Base-by-base conservation (phyloP, 225 moss, liverwort and hornwort genomes). In the Rhytidiadelphus loreus region DNA sequence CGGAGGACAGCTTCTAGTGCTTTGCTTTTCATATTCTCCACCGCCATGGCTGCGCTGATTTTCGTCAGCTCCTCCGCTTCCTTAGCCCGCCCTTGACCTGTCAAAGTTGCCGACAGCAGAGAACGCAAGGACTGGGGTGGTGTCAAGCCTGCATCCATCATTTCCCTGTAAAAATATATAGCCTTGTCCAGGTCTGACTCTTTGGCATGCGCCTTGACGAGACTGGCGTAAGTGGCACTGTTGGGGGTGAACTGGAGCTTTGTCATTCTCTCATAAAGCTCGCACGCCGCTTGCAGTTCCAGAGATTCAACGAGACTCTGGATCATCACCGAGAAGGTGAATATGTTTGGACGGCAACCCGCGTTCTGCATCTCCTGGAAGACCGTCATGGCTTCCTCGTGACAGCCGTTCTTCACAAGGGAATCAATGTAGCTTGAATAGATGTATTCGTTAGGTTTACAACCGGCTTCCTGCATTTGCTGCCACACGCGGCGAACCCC, bases 291-390 rank as follows among this genome's bases (percentile, higher is more conserved):
- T 71, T 95, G 90, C 57, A 93, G 93, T 59, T 96, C 82, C 57
- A 90, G 86, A 39, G 91, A 88, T 83, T 92, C 88, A 68, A 93
- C 91, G 23, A 94, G 92, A 76, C 93, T 95, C 77, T 91, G 92
- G 87, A 96, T 94, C 81, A 96, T 73, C 24, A 96, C 95, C 76
- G 94, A 95, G 92, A 94, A 95, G 23, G 96, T 96, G 88, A 90
- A 92, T 28, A 97, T 88, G 85, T 97, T 97, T 23, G 96, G 97
- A 52, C 92, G 96, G 60, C 90, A 94, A 28, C 93, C 95, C 50
- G 88, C 90, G 83, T 91, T 80, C 84, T 95, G 93, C 97, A 97
- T 97, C 86, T 93, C 90, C 32, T 81, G 92, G 83, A 95, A 96
- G 44, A 88, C 83, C 30, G 84, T 86, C 77, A 86, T 90, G 26